These are phyloP conservation scores for Pyrus hybrid DNA, from an alignment of 331 rosid species.

Conservation along the genomic window DNA sequence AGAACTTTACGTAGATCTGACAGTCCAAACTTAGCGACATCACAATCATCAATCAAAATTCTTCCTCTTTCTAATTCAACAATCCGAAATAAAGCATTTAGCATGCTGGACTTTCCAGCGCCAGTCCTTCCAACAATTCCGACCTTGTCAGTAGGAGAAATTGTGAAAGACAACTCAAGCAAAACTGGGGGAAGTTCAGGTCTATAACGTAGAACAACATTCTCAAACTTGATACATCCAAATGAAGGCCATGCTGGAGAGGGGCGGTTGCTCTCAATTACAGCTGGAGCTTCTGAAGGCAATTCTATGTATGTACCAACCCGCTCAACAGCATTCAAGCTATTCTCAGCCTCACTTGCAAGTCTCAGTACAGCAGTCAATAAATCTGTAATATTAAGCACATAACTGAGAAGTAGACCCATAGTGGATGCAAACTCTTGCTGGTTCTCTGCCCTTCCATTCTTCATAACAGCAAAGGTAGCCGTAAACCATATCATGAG, in stretches of 20 bases:
- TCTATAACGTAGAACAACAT: constrained; percentile 43
- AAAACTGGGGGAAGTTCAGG: constrained; percentile 46
- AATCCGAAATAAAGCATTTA: constrained; percentile 43
- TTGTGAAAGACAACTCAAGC: constrained; percentile 31
- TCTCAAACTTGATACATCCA: constrained; percentile 37
- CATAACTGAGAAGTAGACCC: constrained; percentile 67
- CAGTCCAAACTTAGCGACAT: constrained; percentile 35
- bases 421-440: constrained; percentile 45
- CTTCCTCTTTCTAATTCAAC: constrained; percentile 42
- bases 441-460: constrained; percentile 39
- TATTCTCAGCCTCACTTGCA: constrained; percentile 45
- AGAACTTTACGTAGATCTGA: constrained; percentile 39
- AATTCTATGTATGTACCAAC: constrained; percentile 70
- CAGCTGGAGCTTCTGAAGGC: constrained; percentile 56
- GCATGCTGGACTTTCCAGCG: constrained; percentile 47
- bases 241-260: constrained; percentile 47
- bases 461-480: constrained; percentile 47
- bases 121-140: constrained; percentile 53
- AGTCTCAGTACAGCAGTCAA: constrained; percentile 81
- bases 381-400: constrained; percentile 74
- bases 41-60: constrained; percentile 38
- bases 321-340: constrained; percentile 70
- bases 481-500: constrained; percentile 50
- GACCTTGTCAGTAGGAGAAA: constrained; percentile 39
- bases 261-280: constrained; percentile 39